Evolutionary conservation across 495 filamentous ascomycete genomes (phyloP).

Genomic region (Penicillium chermesinum): DNA sequence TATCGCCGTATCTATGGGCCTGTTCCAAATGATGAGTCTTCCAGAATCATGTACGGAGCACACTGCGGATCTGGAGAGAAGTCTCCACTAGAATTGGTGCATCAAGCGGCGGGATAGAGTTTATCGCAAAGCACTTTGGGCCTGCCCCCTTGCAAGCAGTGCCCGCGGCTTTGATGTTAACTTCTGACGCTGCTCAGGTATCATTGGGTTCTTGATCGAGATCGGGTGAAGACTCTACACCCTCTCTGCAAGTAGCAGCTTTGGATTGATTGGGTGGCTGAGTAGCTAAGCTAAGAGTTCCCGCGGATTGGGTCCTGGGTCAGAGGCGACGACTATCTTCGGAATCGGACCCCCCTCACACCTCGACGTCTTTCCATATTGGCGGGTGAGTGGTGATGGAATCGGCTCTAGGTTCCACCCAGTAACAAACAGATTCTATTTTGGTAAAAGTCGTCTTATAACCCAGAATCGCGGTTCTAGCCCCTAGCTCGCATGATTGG

Average conservation of each 20-base stretch:
- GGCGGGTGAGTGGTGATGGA: no score
- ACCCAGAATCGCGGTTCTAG: no score
- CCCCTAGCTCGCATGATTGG: no score
- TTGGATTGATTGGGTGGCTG: not conserved
- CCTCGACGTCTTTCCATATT: no score
- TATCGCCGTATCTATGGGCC: not conserved
- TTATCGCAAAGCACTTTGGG: conserved; percentile 3
- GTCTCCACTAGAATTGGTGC: conserved; percentile 5
- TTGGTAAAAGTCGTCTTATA: no score
- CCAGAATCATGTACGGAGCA: not conserved
- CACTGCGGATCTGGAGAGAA: conserved; percentile 7
- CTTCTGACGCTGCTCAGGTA: not conserved
- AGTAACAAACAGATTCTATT: no score
- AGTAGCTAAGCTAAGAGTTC: conserved; percentile 6
- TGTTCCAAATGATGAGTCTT: conserved; percentile 4
- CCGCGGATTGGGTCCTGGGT: conserved; percentile 13
- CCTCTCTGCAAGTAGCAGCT: conserved; percentile 2
- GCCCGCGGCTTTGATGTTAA: conserved; percentile 1
- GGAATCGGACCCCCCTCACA: not conserved
- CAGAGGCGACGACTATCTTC: conserved; percentile 6
- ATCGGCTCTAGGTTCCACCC: no score
- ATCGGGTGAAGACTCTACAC: conserved; percentile 3
- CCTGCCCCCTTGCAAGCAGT: conserved; percentile 14
- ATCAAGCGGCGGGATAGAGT: conserved; percentile 6
- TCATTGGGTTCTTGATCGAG: conserved; percentile 6